Conservation (phyloP, 2,329 filamentous ascomycete species). For the Aureobasidium mangrovei region DNA sequence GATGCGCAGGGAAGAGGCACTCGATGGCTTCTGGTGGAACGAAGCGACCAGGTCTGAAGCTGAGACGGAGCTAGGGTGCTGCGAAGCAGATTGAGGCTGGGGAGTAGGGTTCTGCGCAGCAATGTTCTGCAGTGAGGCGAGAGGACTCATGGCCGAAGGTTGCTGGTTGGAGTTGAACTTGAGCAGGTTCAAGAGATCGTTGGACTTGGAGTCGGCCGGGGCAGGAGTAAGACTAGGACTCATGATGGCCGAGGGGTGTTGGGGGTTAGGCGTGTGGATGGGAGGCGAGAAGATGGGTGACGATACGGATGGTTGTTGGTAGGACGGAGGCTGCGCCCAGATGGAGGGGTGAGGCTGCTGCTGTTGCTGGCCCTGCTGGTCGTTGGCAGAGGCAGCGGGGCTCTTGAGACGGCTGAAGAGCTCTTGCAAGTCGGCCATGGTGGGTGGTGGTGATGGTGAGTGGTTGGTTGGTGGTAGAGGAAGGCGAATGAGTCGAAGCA, state of each 20-base stretch:
- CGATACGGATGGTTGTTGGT: slow-evolving; percentile 49
- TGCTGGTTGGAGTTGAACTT: slow-evolving; percentile 49
- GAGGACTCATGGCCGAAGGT: slow-evolving; percentile 25
- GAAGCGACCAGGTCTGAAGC: slow-evolving; percentile 50
- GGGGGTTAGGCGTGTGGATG: slow-evolving; percentile 44
- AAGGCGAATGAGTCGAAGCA: background rate
- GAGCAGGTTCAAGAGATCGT: slow-evolving; percentile 54
- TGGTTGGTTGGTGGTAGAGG: background rate
- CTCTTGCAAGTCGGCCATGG: slow-evolving; percentile 37
- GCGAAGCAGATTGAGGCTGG: slow-evolving; percentile 4
- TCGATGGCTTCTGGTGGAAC: slow-evolving; percentile 40
- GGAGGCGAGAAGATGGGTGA: slow-evolving; percentile 51
- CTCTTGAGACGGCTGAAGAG: slow-evolving; percentile 36
- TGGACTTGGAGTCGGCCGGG: slow-evolving; percentile 18
- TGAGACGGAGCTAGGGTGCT: slow-evolving; percentile 32
- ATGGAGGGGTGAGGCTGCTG: slow-evolving; percentile 18
- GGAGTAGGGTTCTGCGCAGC: slow-evolving; percentile 8
- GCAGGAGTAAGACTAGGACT: slow-evolving; percentile 35
- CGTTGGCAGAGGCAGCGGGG: slow-evolving; percentile 8
- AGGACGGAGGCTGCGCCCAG: slow-evolving; percentile 24
- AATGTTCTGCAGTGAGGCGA: slow-evolving; percentile 30
- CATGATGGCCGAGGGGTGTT: slow-evolving; percentile 49
- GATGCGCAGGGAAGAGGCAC: slow-evolving; percentile 22
- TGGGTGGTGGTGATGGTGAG: slow-evolving; percentile 10
- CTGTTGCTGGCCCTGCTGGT: slow-evolving; percentile 12